phyloP scores from a whole-genome alignment of 495 filamentous ascomycete species.

The Lasiosphaeria miniovina region DNA sequence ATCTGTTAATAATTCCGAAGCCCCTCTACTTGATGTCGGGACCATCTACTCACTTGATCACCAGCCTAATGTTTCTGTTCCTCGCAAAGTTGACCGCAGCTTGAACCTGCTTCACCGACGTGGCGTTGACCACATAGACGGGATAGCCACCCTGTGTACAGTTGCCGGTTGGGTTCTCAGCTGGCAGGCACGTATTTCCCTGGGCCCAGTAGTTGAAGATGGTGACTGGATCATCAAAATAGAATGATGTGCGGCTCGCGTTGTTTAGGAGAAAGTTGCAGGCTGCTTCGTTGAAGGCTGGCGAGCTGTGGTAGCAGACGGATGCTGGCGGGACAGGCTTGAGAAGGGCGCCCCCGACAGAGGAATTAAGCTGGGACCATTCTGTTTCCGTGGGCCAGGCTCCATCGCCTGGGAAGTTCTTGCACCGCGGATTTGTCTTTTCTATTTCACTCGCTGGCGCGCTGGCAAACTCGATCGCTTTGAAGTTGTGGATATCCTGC shows the following conservation, averaged over 20 bases:
- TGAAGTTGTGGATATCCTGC: no score
- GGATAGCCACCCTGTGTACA: slow-evolving; percentile 58
- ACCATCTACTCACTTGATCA: slow-evolving; percentile 48
- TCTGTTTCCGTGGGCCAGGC: slow-evolving; percentile 43
- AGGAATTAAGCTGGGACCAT: slow-evolving; percentile 46
- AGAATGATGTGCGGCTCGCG: slow-evolving; percentile 29
- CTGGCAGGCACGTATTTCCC: slow-evolving; percentile 34
- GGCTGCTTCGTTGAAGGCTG: slow-evolving; percentile 38
- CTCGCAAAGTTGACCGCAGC: slow-evolving; percentile 59
- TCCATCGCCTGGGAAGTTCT: slow-evolving; percentile 49
- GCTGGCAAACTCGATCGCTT: no score
- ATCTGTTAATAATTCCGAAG: slow-evolving; percentile 4
- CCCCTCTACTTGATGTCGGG: neutral
- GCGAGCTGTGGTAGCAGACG: slow-evolving; percentile 47
- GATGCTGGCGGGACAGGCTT: slow-evolving; percentile 51
- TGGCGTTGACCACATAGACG: slow-evolving; percentile 56
- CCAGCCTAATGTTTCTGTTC: slow-evolving; percentile 54
- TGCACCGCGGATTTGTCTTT: slow-evolving; percentile 28
- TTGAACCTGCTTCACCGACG: slow-evolving; percentile 51
- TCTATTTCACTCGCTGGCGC: no score
- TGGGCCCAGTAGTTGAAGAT: slow-evolving; percentile 37
- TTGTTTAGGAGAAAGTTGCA: slow-evolving; percentile 37
- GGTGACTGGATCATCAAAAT: slow-evolving; percentile 37
- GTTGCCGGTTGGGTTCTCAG: slow-evolving; percentile 24
- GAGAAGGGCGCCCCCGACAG: slow-evolving; percentile 47